Base-by-base conservation (phyloP, 495 filamentous ascomycete genomes). In the Monascus purpureus region DNA sequence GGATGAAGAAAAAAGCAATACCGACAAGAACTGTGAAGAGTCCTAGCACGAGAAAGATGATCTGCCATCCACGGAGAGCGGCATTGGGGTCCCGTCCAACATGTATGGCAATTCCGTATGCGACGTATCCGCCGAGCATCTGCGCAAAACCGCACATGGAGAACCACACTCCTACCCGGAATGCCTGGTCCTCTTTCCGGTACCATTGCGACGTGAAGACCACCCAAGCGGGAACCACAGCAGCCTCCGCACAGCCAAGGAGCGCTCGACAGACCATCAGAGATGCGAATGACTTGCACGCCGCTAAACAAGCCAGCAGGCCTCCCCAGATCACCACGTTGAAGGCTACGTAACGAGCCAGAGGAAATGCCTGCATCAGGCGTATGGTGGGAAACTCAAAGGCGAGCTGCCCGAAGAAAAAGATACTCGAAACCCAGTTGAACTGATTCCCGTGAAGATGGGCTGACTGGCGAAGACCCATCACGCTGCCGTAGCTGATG, bases 21-120 rank as follows among this genome's bases (percentile, higher is more conserved):
- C 72, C 68, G 36, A 70, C 53, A 1, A 57, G 39, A 1, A 56
- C 44, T 4, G 72, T 77, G 16, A 75, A 49, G 3, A 72, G 48
- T 7, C 74, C 73, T 11, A 65, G 65, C 18, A 73, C 61, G 8
- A 77, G 57, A 40, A 77, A 77, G 57, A 76, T 75, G 36, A 67
- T 56, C 17, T 58, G 49, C 73, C 73, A 77, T 9, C 72, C 67
- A 2, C 50, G 45, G 4, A 77, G 48, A 2, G 33, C 24, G 17
- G 39, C 34, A 7, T 36, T 42, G 25, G 36, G 43, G 13, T 35
- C 35, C 13, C 43, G 34, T 25, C 45, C 49, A 25, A 42, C 9
- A 43, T 42, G 17, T 64, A 45, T 46, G 18, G 67, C 65, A 31
- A 75, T 70, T 17, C 65, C 69, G 33, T 72, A 74, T 6, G 71